Base-by-base conservation (phyloP, 208 protist species). In the Crithidia expoeki region DNA sequence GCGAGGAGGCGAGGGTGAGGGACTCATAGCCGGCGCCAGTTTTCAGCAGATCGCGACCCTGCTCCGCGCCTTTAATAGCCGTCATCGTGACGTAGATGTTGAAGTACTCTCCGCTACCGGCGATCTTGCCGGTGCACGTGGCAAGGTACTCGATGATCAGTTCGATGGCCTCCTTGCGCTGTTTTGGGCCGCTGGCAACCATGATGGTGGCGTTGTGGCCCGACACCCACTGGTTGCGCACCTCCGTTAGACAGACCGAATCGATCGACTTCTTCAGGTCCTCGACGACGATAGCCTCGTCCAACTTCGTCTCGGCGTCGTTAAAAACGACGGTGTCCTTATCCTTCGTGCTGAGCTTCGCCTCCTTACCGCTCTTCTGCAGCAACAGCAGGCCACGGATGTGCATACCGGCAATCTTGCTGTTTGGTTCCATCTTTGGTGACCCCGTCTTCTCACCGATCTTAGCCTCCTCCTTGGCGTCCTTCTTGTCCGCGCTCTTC, bases 21-120 rank as follows among this genome's bases (percentile, higher is more conserved):
- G 76, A 74, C 58, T 58, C 78, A 69, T 88, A 84, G 30, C 58
- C 56, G 32, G 80, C 72, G 32, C 53, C 81, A 49, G 74, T 67
- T 72, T 94, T 91, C 21, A 90, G 72, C 44, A 94, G 70, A 42
- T 94, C 88, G 68, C 76, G 81, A 33, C 61, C 79, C 57, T 83
- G 63, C 27, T 81, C 72, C 42, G 76, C 65, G 10, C 74, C 80
- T 66, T 91, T 79, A 27, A 94, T 64, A 23, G 83, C 72, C 19
- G 68, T 85, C 76, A 90, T 80, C 2, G 68, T 86, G 19, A 82
- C 56, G 62, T 72, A 88, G 60, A 94, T 83, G 51, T 68, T 85
- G 77, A 89, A 89, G 46, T 72, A 49, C 28, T 80, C 72, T 30
- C 72, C 53, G 58, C 80, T 66, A 40, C 69, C 62, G 4, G 71